Base-by-base conservation (phyloP, 805 yeast genomes). In the Monosporozyma servazzii region DNA sequence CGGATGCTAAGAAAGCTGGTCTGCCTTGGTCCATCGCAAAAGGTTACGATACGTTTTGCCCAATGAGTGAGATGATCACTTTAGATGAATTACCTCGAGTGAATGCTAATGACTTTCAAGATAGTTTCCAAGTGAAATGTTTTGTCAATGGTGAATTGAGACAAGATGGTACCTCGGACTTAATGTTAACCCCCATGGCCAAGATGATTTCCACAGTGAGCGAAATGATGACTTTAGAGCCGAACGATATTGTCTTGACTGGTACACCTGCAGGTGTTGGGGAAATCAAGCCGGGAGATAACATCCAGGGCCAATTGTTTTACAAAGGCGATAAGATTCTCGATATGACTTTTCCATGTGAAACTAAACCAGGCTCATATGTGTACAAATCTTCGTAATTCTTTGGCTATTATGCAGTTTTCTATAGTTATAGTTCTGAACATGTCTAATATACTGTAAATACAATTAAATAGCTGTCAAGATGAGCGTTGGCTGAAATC, bases 191-290 rank as follows among this genome's bases (percentile, higher is more conserved):
- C 76, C 84, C 89, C 46, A 81, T 93, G 62, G 90, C 89, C 61
- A 77, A 80, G 59, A 83, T 93, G 54, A 73, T 93, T 54, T 77
- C 86, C 51, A 79, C 84, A 48, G 85, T 90, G 81, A 85, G 96
- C 4, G 70, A 82, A n/a, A 82, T 88, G 60, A 91, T 91, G 91
- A 88, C 97, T 3, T 73, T 93, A 52, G 82, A 90, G 60, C 82
- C 87, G 50, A 96, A 96, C 30, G 99, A 93, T 63, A 75, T 93
- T 55, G 82, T 93, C 53, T 74, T 93, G 48, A 93, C 99, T 1
- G 99, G 99, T 17, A 93, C 99, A 1, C 99, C 99, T 45, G 88
- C 89, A 67, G 99, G 99, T 17, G 99, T 93, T n/a, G 96, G 98
- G 8, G 71, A 77, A 25, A 71, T 90, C 33, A 67, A 67, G 5